Percentiles rank a stretch among this genome's conserved stretches.
Conservation (phyloP, 2,329 filamentous ascomycete genomes). For the Coniochaeta sp. region DNA sequence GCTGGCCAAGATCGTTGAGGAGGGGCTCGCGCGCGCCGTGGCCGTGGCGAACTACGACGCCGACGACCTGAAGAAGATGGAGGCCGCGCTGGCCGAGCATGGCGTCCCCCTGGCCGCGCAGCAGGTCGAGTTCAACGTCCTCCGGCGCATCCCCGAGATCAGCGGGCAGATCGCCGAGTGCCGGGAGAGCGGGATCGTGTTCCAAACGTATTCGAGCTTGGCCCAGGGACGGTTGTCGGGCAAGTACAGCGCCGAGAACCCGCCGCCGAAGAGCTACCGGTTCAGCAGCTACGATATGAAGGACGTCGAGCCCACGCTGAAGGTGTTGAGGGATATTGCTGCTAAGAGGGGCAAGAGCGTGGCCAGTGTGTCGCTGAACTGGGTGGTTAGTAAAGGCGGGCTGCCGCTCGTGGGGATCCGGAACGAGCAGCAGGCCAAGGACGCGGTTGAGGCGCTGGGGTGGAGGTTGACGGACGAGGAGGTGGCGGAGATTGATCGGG, state of each 20-base stretch:
- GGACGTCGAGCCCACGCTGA: slow-evolving; percentile 29
- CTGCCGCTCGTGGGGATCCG: slow-evolving; percentile 33
- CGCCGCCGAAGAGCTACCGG: slow-evolving; percentile 25
- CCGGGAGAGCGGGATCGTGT: slow-evolving; percentile 30
- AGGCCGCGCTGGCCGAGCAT: slow-evolving; percentile 28
- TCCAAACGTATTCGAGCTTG: slow-evolving; percentile 33
- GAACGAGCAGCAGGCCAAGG: slow-evolving; percentile 30
- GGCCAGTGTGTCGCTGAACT: slow-evolving; percentile 35
- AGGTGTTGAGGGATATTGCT: slow-evolving; percentile 26
- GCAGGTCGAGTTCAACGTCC: slow-evolving; percentile 35
- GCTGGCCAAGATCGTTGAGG: slow-evolving; percentile 33
- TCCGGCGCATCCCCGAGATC: slow-evolving; percentile 32
- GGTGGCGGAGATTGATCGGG: slow-evolving; percentile 30
- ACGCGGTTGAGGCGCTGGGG: slow-evolving; percentile 28
- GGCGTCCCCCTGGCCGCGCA: slow-evolving; percentile 32
- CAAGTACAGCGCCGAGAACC: slow-evolving; percentile 21
- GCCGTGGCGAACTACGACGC: slow-evolving; percentile 36
- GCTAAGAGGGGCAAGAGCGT: slow-evolving; percentile 23
- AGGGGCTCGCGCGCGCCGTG: slow-evolving; percentile 30
- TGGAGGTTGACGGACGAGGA: slow-evolving; percentile 34
- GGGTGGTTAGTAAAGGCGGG: slow-evolving; percentile 34
- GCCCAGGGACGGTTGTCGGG: slow-evolving; percentile 27
- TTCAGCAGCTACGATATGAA: slow-evolving; percentile 36
- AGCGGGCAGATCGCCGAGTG: slow-evolving; percentile 31
- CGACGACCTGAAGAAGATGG: slow-evolving; percentile 33